These are phyloP conservation scores for Geosmithia putterillii DNA, from an alignment of 2,329 filamentous ascomycete species.

Conservation along the genomic window DNA sequence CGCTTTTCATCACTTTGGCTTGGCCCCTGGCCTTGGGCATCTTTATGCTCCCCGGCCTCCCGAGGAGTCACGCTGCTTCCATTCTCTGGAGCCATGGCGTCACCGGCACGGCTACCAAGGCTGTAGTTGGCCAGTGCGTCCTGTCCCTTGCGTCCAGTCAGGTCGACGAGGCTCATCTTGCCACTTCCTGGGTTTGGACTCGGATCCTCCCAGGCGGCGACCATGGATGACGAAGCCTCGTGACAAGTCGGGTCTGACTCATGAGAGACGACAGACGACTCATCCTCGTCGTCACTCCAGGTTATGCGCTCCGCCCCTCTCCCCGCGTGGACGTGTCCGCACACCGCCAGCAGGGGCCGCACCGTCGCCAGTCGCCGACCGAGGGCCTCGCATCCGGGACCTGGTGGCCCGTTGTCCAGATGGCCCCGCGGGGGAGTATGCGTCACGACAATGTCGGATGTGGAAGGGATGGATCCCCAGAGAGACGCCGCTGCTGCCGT, in stretches of 20 bases:
- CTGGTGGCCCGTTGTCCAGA: constrained; percentile 34
- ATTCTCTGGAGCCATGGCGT: not conserved
- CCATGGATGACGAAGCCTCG: constrained; percentile 3
- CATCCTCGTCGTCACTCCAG: constrained; percentile 38
- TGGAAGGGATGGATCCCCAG: constrained; percentile 50
- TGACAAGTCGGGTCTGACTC: constrained; percentile 18
- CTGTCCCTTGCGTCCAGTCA: constrained; percentile 32
- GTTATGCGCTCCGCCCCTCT: constrained; percentile 49
- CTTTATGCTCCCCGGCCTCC: too few relatives aligned
- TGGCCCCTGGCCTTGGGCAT: too few relatives aligned
- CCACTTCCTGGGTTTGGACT: constrained; percentile 35
- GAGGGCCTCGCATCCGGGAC: constrained; percentile 49
- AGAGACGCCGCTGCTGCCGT: constrained; percentile 12
- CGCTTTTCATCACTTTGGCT: too few relatives aligned
- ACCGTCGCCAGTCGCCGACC: constrained; percentile 44
- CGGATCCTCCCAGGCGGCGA: constrained; percentile 44
- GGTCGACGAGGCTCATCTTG: constrained; percentile 52
- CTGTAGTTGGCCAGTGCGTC: constrained; percentile 27
- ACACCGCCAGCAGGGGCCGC: constrained; percentile 52
- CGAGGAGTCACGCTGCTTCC: too few relatives aligned
- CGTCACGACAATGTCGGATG: constrained; percentile 55
- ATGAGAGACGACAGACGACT: constrained; percentile 22
- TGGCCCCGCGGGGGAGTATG: constrained; percentile 55
- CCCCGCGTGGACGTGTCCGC: constrained; percentile 60
- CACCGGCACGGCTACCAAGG: not conserved